Evolutionary conservation across 2,329 filamentous ascomycete species (phyloP).

Genomic region (Dendrostoma leiphaemia): DNA sequence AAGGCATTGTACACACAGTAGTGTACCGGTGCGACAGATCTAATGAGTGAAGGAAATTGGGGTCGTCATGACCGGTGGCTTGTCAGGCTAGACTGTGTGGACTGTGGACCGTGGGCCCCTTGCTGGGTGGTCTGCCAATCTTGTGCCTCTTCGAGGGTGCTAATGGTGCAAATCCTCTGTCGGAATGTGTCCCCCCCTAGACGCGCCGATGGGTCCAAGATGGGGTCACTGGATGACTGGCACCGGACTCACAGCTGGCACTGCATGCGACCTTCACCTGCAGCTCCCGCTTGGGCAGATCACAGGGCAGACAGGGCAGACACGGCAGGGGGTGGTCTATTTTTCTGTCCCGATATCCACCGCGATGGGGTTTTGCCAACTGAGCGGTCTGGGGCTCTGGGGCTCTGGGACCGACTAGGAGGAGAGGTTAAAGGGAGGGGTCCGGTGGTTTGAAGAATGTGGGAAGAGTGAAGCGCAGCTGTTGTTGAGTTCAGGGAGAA

Average conservation of each 20-base stretch:
- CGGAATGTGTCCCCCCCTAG: too few relatives aligned
- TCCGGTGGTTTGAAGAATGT: too few relatives aligned
- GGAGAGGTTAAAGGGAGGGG: neutral
- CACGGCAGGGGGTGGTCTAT: too few relatives aligned
- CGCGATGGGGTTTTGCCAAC: neutral
- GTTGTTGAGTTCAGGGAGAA: too few relatives aligned
- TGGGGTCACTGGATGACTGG: neutral
- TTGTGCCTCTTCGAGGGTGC: neutral
- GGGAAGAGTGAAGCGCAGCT: too few relatives aligned
- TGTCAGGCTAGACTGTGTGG: slow-evolving; percentile 15
- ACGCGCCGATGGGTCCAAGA: neutral
- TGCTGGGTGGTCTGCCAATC: neutral
- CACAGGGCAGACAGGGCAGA: too few relatives aligned
- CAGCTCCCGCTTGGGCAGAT: neutral
- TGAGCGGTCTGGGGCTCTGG: neutral
- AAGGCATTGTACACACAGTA: slow-evolving; percentile 17
- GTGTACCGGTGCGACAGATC: slow-evolving; percentile 9
- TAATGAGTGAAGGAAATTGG: slow-evolving; percentile 17
- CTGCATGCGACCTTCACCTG: neutral
- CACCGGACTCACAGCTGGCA: slow-evolving; percentile 1
- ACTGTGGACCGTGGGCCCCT: neutral
- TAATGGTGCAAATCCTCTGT: too few relatives aligned
- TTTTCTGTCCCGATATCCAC: neutral
- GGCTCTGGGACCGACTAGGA: neutral
- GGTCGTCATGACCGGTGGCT: slow-evolving; percentile 12